Percentiles rank a stretch among this genome's conserved stretches.
Evolutionary conservation across 345 rosid species (phyloP).

Genomic region (Toxicodendron radicans): DNA sequence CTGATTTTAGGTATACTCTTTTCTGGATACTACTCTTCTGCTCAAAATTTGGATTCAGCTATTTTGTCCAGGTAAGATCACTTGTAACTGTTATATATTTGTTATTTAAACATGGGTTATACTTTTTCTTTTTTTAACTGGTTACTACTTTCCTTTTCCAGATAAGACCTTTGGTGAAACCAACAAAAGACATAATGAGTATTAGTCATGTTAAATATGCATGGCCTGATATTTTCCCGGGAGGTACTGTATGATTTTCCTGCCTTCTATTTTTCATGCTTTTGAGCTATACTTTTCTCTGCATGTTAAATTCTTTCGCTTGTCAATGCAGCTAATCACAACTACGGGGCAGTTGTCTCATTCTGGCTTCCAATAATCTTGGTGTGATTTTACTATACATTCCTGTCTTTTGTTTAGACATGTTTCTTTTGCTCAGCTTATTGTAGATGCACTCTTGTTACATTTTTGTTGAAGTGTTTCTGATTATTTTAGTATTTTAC

Average conservation of each 20-base stretch:
- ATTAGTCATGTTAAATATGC: slow-evolving; percentile 60
- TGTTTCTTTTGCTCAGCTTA: neutral
- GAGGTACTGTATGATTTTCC: slow-evolving; percentile 44
- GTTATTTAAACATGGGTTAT: neutral
- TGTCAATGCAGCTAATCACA: slow-evolving; percentile 57
- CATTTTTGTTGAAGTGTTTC: slow-evolving; percentile 14
- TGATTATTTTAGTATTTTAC: slow-evolving; percentile 22
- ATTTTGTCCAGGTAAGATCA: slow-evolving; percentile 68
- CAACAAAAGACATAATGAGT: slow-evolving; percentile 82
- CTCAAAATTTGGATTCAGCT: slow-evolving; percentile 73
- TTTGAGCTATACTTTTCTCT: slow-evolving; percentile 17
- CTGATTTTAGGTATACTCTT: slow-evolving; percentile 72
- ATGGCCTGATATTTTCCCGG: slow-evolving; percentile 94
- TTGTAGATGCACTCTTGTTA: slow-evolving; percentile 6
- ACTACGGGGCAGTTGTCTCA: slow-evolving; percentile 73
- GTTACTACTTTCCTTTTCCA: slow-evolving; percentile 23
- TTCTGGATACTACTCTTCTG: slow-evolving; percentile 83
- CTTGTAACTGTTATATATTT: slow-evolving; percentile 10
- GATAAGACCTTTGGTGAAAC: slow-evolving; percentile 87
- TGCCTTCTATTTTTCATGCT: slow-evolving; percentile 14
- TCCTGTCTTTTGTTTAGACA: slow-evolving; percentile 3
- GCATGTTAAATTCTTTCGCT: slow-evolving; percentile 13
- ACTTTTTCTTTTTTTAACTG: slow-evolving; percentile 12
- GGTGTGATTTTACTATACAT: slow-evolving; percentile 38
- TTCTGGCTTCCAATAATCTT: slow-evolving; percentile 83